Base-by-base conservation (phyloP, 257 asterid genomes). In the Nicotiana knightiana region DNA sequence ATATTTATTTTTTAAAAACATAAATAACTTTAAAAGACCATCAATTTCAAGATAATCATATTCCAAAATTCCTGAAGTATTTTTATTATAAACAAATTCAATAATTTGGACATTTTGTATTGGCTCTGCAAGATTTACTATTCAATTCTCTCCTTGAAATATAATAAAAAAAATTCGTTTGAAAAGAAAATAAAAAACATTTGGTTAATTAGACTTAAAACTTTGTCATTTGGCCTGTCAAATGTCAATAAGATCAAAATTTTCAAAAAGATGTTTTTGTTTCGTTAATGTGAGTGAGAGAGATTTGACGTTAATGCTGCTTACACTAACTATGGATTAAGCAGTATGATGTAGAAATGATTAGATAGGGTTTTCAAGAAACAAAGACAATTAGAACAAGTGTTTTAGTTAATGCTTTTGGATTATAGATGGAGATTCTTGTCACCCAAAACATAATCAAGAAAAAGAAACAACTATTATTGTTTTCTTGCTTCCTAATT, bases 361-460 rank as follows among this genome's bases (percentile, higher is more conserved):
- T 89, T 86, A 85, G 83, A 58, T 82, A 79, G 85, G 88, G 84
- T 82, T 70, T 83, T 64, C 58, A 57, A 65, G 26, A 30, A 67
- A 26, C 73, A 64, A 64, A 79, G 80, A 87, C 35, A 80, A 79
- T 83, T 82, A 83, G 59, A 84, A 76, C 70, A 79, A 84, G 33
- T 68, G 71, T 68, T 53, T 58, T 83, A 59, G 64, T 3, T 4
- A 21, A 39, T 59, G 43, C 11, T 58, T 75, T 64, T 67, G 64
- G 76, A 62, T 61, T 76, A 48, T 58, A 81, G 66, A 62, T 78
- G 87, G 82, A 61, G 84, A 87, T 86, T 80, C 73, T 10, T 81
- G 90, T 88, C 90, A 66, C 88, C 88, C 61, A 85, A 88, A 87
- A 43, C 94, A 90, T 76, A 84, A 77, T 88, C 91, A 87, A 84